Evolutionary conservation across 75 land plant genomes (phyloP), one percentile per base, ranked within the genome.

Genomic region (Cupressus sempervirens): DNA sequence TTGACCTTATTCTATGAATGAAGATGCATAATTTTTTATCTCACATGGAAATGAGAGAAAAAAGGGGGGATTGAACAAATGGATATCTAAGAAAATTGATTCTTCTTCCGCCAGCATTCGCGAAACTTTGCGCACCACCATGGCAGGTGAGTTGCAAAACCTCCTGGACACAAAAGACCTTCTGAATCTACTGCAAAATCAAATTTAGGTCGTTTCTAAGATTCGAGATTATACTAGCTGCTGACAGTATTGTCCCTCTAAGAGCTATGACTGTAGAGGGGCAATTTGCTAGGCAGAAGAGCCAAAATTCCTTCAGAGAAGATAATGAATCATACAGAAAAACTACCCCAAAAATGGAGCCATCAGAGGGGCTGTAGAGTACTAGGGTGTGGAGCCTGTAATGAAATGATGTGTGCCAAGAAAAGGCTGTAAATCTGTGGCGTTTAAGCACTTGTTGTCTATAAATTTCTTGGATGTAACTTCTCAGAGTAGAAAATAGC

Each of bases 31-130:
- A 32, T 32, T 48, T 82, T 4, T 54, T 9, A 34, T 82, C 35
- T 74, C 9, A 8, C 87, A 79, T 50, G 3, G 81, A 79, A 45
- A 93, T 89, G 7, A 91, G 77, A 1, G 94, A 92, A 81, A 93
- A 88, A 91, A 93, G 10, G 96, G 96, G 9, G 96, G 96, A 52
- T 93, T 93, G 82, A 94, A 94, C 88, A 94, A 84, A 89, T 94
- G 94, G 6, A 92, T 84, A 46, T 94, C 94, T 15, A 93, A 84
- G 75, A 65, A 91, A 26, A 88, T 81, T 36, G 93, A 93, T 84
- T 91, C 85, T 80, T 93, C 91, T 6, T 92, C 93, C 7, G 93
- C 94, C 67, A 94, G 36, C 35, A 88, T 85, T 72, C 91, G 91
- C 0, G 94, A 94, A 4, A 89, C 89, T 74, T 93, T 93, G 14